Evolutionary conservation across 129 eudicot species (phyloP), one percentile per base, ranked within the genome.

Genomic region (Daucus carota): DNA sequence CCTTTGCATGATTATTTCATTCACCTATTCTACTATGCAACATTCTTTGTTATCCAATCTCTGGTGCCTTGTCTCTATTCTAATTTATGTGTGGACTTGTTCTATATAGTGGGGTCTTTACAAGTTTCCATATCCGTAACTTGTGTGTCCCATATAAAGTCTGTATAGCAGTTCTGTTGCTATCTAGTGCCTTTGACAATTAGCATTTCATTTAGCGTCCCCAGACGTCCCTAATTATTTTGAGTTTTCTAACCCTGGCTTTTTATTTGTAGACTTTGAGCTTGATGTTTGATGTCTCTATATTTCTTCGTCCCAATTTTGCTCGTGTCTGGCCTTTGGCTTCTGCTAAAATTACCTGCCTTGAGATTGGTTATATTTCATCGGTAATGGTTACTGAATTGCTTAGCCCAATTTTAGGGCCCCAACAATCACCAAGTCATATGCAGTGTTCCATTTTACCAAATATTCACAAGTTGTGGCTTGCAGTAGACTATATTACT

Each of bases 401-500:
- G 42, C 93, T 94, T 50, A 91, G 88, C 88, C 93, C 97, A 66
- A 74, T 85, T 67, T 77, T 75, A 42, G 89, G 83, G 45, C 89
- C 92, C 48, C 80, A 81, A 72, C 87, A 86, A 63, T 62, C 86
- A 75, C 75, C 83, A 43, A 60, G 72, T 34, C 79, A 77, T 42
- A 73, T 74, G 36, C 84, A 42, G 72, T 85, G 86, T 22, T 73
- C 88, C 12, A 46, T 89, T 63, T 83, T 91, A 40, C 99, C 92
- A 29, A 86, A 80, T 57, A 63, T 94, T 74, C 84, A 83, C 67
- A 91, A 89, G 67, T 83, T 94, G 76, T 80, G 85, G 83, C 97
- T 94, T 72, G 88, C 97, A 29, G 99, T 94, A 15, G 99, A 94
- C 83, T 94, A 94, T 74, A 91, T 94, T 24, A 89, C 99, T 59